A percentile compares a stretch with the other conserved stretches of the same genome.
Conservation (phyloP, 306 rosid genomes). For the Cucumis melo region DNA sequence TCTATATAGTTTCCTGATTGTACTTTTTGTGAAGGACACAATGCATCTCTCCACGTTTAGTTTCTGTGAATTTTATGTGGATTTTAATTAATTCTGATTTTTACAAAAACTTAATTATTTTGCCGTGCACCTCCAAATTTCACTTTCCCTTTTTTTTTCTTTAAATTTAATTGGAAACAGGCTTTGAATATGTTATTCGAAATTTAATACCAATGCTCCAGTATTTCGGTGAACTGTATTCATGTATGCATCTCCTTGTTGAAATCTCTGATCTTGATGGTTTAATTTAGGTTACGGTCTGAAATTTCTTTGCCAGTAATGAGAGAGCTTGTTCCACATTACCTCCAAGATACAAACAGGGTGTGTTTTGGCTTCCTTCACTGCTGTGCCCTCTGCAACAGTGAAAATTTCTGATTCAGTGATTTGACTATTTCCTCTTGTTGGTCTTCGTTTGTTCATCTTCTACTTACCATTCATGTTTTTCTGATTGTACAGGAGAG, state of each 20-base stretch:
- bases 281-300: constrained; percentile 65
- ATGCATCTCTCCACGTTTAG: not conserved
- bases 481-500: constrained; percentile 52
- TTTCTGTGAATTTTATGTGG: not conserved
- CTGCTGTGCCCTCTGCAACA: not conserved
- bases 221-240: not conserved
- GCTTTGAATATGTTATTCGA: not conserved
- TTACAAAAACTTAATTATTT: not conserved
- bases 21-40: not conserved
- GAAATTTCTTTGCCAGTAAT: constrained; percentile 84
- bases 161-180: not conserved
- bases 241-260: not conserved
- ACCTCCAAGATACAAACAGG: constrained; percentile 88
- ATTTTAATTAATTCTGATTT: not conserved
- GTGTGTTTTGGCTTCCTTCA: constrained; percentile 26
- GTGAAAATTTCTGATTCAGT: not conserved
- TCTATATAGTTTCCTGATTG: not conserved
- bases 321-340: constrained; percentile 92
- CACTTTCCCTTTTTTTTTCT: not conserved
- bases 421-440: not conserved
- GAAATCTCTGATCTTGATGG: constrained; percentile 16
- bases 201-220: not conserved
- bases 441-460: constrained; percentile 9
- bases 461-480: constrained; percentile 12
- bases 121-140: not conserved